phyloP scores from a whole-genome alignment of 164 flowering plant species.

The Protea cynaroides region DNA sequence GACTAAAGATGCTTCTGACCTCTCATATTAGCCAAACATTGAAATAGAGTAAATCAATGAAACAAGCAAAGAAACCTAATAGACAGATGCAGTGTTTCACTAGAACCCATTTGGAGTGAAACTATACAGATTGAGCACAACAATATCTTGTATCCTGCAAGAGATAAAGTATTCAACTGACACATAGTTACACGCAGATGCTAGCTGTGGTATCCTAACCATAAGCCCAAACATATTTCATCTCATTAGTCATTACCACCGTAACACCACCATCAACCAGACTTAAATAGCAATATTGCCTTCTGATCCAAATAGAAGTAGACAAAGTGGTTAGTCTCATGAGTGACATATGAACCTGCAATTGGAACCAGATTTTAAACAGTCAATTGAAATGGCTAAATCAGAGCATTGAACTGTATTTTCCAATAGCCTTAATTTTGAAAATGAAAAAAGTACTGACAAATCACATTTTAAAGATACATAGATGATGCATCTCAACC shows the following conservation, averaged over 20 bases:
- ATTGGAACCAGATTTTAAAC: not conserved
- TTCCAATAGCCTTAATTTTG: not conserved
- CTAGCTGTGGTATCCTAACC: conserved; percentile 8
- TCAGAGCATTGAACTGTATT: not conserved
- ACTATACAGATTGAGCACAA: conserved; percentile 28
- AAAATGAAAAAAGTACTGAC: not conserved
- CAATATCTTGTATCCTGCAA: conserved; percentile 10
- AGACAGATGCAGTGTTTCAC: not conserved
- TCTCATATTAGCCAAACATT: too few species aligned
- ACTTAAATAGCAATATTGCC: conserved; percentile 86
- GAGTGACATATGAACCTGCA: conserved; percentile 81
- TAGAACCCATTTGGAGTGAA: conserved; percentile 5
- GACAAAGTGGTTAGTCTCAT: conserved; percentile 82
- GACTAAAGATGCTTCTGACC: too few species aligned
- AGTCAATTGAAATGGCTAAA: not conserved
- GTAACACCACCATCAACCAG: conserved; percentile 47
- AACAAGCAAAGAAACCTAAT: too few species aligned
- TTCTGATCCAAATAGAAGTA: conserved; percentile 78
- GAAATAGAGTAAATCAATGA: too few species aligned
- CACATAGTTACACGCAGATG: conserved; percentile 17
- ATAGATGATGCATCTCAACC: too few species aligned
- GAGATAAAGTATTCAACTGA: conserved; percentile 14
- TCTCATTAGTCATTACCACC: too few species aligned
- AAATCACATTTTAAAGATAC: too few species aligned
- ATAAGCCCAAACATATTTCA: not conserved